Evolutionary conservation across 257 asterid genomes (phyloP).

Genomic region (Solanum neorickii): DNA sequence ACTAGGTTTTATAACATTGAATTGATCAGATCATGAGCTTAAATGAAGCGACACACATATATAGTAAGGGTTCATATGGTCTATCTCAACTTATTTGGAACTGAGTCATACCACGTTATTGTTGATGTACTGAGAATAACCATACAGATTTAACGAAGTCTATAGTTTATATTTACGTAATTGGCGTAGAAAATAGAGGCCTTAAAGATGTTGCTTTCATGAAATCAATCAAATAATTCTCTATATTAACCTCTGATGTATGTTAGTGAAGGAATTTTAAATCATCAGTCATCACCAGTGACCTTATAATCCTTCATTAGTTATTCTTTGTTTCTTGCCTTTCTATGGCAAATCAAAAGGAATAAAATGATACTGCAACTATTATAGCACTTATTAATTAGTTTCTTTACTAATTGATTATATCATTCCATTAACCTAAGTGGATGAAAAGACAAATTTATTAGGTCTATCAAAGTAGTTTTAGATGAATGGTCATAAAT

Average conservation of each 20-base stretch:
- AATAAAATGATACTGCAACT: neutral
- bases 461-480: neutral
- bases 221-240: neutral
- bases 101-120: neutral
- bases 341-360: neutral
- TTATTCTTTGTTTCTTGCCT: neutral
- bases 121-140: neutral
- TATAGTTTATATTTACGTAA: neutral
- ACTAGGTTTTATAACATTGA: neutral
- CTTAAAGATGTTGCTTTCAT: neutral
- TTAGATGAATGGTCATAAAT: neutral
- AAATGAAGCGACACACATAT: neutral
- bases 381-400: neutral
- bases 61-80: neutral
- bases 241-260: neutral
- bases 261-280: neutral
- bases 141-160: neutral
- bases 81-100: neutral
- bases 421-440: neutral
- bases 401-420: neutral
- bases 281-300: neutral
- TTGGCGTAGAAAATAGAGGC: neutral
- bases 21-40: neutral
- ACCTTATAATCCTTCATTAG: neutral
- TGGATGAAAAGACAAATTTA: neutral